A percentile compares a stretch with the other conserved stretches of the same genome.
phyloP scores from a whole-genome alignment of 75 land plant genomes.

The Selaginella tamariscina region DNA sequence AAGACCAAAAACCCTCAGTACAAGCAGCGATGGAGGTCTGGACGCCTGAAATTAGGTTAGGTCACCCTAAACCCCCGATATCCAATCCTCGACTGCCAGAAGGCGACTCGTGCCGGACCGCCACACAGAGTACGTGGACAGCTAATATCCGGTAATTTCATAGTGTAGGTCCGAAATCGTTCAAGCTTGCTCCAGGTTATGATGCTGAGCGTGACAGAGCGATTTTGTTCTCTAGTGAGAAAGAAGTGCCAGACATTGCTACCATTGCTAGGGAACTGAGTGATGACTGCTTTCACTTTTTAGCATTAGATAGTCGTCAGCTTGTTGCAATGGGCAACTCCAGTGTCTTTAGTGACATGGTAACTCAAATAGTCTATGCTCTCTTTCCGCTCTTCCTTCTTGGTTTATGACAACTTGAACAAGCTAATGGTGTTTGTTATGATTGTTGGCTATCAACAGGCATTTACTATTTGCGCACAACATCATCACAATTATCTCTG shows the following conservation, averaged over 20 bases:
- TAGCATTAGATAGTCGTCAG: not conserved
- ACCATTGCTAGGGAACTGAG: too few species aligned
- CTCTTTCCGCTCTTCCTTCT: not conserved
- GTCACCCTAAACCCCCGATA: too few species aligned
- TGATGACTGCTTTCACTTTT: too few species aligned
- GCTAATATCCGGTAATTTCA: too few species aligned
- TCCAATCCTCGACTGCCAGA: too few species aligned
- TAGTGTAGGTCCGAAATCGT: conserved; percentile 3
- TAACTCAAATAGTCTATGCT: not conserved
- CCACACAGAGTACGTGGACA: too few species aligned
- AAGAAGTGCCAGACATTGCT: too few species aligned
- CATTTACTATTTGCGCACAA: not conserved
- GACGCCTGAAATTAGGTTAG: too few species aligned
- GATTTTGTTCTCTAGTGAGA: conserved; percentile 2
- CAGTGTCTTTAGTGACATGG: conserved; percentile 1
- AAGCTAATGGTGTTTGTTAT: not conserved
- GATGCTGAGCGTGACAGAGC: conserved; percentile 4
- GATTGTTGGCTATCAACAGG: conserved; percentile 1
- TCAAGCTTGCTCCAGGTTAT: not conserved
- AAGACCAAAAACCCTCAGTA: too few species aligned
- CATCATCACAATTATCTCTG: not conserved
- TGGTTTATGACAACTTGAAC: not conserved
- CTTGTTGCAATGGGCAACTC: not conserved
- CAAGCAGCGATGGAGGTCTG: too few species aligned
- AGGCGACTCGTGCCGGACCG: too few species aligned